Evolutionary conservation across 208 protist species (phyloP).

Genomic region (Tritrichomonas musculus): DNA sequence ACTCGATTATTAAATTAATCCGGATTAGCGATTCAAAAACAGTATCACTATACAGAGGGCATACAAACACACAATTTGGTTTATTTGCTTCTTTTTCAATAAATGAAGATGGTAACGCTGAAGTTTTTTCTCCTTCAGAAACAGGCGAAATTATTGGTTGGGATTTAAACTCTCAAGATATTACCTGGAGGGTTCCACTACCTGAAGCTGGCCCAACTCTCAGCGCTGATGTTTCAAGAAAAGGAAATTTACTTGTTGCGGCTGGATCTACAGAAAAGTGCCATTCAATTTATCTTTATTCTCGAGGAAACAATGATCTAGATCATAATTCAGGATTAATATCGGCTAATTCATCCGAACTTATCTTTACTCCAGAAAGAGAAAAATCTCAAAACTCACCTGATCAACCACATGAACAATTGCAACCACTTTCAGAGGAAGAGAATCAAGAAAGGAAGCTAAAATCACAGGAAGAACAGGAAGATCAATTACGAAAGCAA

Average conservation of each 20-base stretch:
- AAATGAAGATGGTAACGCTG: neutral
- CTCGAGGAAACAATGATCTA: too few relatives aligned
- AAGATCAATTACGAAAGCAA: too few relatives aligned
- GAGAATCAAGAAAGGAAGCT: too few relatives aligned
- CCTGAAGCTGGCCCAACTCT: neutral
- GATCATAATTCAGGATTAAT: too few relatives aligned
- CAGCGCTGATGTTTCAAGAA: neutral
- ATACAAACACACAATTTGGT: neutral
- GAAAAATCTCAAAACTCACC: too few relatives aligned
- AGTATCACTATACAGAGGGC: neutral
- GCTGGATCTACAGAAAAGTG: neutral
- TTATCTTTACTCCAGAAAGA: too few relatives aligned
- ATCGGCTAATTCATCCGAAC: too few relatives aligned
- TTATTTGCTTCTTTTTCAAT: neutral
- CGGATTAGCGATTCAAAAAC: neutral
- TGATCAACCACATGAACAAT: too few relatives aligned
- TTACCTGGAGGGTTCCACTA: neutral
- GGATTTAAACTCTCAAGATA: neutral
- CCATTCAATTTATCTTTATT: neutral
- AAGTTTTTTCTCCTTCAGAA: neutral
- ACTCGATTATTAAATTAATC: constrained; percentile 30
- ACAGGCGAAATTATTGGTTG: neutral
- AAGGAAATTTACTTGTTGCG: neutral
- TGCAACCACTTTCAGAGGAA: too few relatives aligned
- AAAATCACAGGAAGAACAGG: too few relatives aligned